Evolutionary conservation across 495 filamentous ascomycete genomes (phyloP).

Genomic region (Aspergillus carlsbadensis): DNA sequence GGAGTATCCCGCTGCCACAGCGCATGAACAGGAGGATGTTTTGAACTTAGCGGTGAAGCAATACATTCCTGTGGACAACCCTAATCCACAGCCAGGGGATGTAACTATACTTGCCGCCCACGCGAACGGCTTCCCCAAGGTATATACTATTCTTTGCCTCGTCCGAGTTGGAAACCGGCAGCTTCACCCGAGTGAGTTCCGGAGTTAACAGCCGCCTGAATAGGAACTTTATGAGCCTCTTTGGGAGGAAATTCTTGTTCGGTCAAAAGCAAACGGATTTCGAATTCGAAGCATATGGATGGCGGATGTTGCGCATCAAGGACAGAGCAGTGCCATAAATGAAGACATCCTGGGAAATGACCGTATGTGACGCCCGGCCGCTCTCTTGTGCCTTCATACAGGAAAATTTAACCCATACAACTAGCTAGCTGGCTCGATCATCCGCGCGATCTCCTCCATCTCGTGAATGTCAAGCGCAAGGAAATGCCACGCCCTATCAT

Average conservation of each 20-base stretch:
- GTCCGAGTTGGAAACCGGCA: neutral
- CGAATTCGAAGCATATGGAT: conserved; percentile 82
- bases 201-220: neutral
- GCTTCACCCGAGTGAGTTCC: neutral
- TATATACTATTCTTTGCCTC: conserved; percentile 22
- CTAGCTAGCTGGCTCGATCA: conserved; percentile 83
- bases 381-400: neutral
- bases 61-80: conserved; percentile 72
- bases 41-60: conserved; percentile 76
- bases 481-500: conserved; percentile 87
- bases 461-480: conserved; percentile 79
- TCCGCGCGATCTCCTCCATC: conserved; percentile 79
- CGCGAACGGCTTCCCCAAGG: conserved; percentile 90
- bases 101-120: conserved; percentile 81
- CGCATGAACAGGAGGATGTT: conserved; percentile 58
- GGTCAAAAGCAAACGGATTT: conserved; percentile 55
- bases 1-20: conserved; percentile 66
- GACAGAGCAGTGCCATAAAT: conserved; percentile 72
- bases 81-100: conserved; percentile 63
- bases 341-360: conserved; percentile 74
- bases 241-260: conserved; percentile 70
- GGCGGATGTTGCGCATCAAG: conserved; percentile 76
- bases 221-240: conserved; percentile 87
- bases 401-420: conserved; percentile 8
- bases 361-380: conserved; percentile 46